A percentile compares a stretch with the other conserved stretches of the same genome.
These are phyloP conservation scores for Helotiales sp. DNA, from an alignment of 2,329 filamentous ascomycete species.

Conservation along the genomic window DNA sequence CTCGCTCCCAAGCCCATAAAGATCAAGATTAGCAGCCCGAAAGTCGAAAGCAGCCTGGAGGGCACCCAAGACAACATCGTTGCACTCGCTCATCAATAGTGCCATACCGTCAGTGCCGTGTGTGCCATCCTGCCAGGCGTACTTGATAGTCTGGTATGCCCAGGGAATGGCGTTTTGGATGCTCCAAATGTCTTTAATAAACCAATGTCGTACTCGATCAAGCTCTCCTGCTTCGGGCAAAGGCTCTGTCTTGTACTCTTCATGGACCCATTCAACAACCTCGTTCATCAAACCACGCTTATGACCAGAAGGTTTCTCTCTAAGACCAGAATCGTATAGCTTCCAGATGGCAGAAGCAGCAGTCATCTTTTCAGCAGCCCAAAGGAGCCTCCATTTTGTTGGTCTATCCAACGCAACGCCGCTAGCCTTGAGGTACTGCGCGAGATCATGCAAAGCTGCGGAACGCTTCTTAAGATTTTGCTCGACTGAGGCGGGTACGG, in stretches of 20 bases:
- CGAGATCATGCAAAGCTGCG: constrained; percentile 73
- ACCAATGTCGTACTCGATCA: constrained; percentile 83
- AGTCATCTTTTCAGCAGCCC: constrained; percentile 86
- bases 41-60: constrained; percentile 68
- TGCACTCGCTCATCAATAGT: constrained; percentile 58
- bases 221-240: constrained; percentile 67
- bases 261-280: constrained; percentile 73
- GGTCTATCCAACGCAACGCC: constrained; percentile 64
- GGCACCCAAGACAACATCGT: constrained; percentile 68
- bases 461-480: constrained; percentile 75
- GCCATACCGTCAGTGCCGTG: constrained; percentile 50
- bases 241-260: constrained; percentile 71
- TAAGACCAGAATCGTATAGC: constrained; percentile 69
- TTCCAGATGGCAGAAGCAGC: constrained; percentile 80
- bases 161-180: constrained; percentile 77
- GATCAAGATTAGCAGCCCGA: constrained; percentile 64
- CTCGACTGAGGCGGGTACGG: constrained; percentile 73
- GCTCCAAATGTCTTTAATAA: constrained; percentile 71
- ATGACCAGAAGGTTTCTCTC: constrained; percentile 56
- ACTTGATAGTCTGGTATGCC: constrained; percentile 75
- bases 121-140: constrained; percentile 62
- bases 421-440: constrained; percentile 66
- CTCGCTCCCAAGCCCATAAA: constrained; percentile 74
- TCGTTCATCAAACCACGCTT: constrained; percentile 72
- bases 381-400: constrained; percentile 79